Evolutionary conservation across 78 protist genomes (phyloP), one percentile per base, ranked within the genome.

Genomic region (Isochrysis galbana): DNA sequence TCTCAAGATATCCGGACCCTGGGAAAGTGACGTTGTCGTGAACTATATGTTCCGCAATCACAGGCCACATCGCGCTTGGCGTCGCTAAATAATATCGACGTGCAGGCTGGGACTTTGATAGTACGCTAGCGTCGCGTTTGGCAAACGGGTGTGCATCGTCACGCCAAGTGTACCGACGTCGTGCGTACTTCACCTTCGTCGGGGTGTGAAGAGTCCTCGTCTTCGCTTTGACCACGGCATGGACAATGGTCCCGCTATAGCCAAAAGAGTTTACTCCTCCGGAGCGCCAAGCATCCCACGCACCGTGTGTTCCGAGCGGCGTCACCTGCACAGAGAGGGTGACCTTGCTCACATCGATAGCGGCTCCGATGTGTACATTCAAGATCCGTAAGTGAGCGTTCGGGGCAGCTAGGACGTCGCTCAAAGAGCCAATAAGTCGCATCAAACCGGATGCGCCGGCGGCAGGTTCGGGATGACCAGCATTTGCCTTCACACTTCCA

Each of bases 391-490:
- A 44, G 46, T 32, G 34, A 14, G 34, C 83, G 83, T 25, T 34
- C 26, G 46, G 46, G 46, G 83, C 45, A 21, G 83, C 83, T 11
- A 1, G 34, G 44, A 22, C 45, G 34, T 38, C 44, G 44, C 45
- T 5, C 46, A 72, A 44, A 21, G 46, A 17, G 83, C 14, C 17
- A 44, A 72, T 3, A 10, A 38, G 46, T 44, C 14, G 14, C 46
- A 38, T 23, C 41, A 72, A 0, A 29, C 83, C 83, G 34, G 23
- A 23, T 25, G 44, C 44, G 47, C 94, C 91, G 46, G 83, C 92
- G 0, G 92, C 89, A n/a, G 90, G 25, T 91, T 96, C 98, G 91
- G 32, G 4, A 87, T 97, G 98, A 11, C 97, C 98, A 41, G 94
- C 89, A 72, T 89, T 95, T 10, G 95, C 29, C 91, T 97, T 97